Evolutionary conservation across 2,329 filamentous ascomycete genomes (phyloP).

Genomic region (Diaporthe vaccinii): DNA sequence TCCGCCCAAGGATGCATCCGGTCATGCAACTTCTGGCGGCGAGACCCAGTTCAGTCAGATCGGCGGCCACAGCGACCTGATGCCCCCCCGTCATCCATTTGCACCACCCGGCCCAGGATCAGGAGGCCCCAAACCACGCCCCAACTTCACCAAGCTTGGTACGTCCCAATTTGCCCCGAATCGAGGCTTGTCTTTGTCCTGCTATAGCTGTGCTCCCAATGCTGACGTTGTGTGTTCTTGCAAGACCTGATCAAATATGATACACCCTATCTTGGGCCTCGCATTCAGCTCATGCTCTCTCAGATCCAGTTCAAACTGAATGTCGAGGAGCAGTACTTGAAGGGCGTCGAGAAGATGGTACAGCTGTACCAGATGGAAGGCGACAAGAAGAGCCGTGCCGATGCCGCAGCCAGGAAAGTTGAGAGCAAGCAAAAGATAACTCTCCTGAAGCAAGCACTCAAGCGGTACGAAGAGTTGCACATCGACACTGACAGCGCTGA

Average conservation of each 20-base stretch:
- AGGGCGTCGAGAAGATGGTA: slow-evolving; percentile 99
- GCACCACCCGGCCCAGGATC: slow-evolving; percentile 78
- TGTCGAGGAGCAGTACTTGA: slow-evolving; percentile 98
- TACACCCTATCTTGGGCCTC: slow-evolving; percentile 92
- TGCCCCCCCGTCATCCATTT: slow-evolving; percentile 86
- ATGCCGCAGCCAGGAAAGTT: slow-evolving; percentile 88
- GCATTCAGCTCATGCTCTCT: slow-evolving; percentile 98
- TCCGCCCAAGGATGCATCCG: slow-evolving; percentile 78
- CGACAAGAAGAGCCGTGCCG: slow-evolving; percentile 93
- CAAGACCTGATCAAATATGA: slow-evolving; percentile 98
- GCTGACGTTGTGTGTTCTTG: slow-evolving; percentile 35
- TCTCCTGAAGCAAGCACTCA: slow-evolving; percentile 93
- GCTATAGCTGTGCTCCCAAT: neutral
- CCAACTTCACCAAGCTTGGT: slow-evolving; percentile 98
- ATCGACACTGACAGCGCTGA: slow-evolving; percentile 87
- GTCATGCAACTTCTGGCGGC: slow-evolving; percentile 39
- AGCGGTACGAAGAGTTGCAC: slow-evolving; percentile 96
- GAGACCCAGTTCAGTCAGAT: slow-evolving; percentile 65
- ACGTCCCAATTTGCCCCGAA: slow-evolving; percentile 50
- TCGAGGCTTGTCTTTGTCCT: neutral
- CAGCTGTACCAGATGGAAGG: slow-evolving; percentile 97
- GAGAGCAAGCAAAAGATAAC: slow-evolving; percentile 99
- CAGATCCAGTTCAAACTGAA: slow-evolving; percentile 99
- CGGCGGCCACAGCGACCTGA: slow-evolving; percentile 77
- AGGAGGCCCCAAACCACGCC: slow-evolving; percentile 77